Base-by-base conservation (phyloP, 352 stramenopile species). In the Phytophthora chlamydospora region DNA sequence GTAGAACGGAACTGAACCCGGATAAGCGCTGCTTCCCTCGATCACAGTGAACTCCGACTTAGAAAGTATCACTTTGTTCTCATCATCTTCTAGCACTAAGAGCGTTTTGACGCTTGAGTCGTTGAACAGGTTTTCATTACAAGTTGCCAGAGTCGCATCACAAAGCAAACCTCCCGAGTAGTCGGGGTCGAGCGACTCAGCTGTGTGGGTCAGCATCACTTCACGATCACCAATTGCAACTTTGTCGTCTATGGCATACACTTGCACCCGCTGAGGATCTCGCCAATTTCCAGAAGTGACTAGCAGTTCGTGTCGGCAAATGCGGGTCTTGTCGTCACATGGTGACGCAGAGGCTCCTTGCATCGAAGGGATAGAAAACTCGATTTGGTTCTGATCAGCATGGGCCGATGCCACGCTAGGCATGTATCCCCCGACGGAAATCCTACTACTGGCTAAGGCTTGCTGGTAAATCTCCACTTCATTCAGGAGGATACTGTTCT, bases 381-480 rank as follows among this genome's bases (percentile, higher is more conserved):
- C 27, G 14, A 92, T 73, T 59, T 90, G 75, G 36, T 86, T 92
- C 35, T 78, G 54, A 11, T 51, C 62, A 27, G 56, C 46, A 6
- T 33, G n/a, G 53, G 62, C 21, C 34, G 66, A 48, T 11, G 78
- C 75, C 0, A 73, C 48, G 0, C 78, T 86, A 6, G 83, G 67
- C 62, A 92, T 78, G 55, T 78, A 85, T 9, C 76, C 79, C 9
- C 83, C 77, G 1, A 92, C 45, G 1, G 64, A 64, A 1, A 92
- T 59, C 17, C 58, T 71, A 24, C 71, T 65, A 32, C 73, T 79
- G 2, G 83, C 76, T 44, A 92, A 76, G 10, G 83, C 65, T 17
- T 80, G 68, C 50, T 92, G 83, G 33, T 83, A 89, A 34, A 90
- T 64, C 33, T 89, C 67, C 5, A 89, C 80, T 58, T 90, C 80